Conservation (phyloP, 768 basidiomycete genomes). For the Russula sp. region DNA sequence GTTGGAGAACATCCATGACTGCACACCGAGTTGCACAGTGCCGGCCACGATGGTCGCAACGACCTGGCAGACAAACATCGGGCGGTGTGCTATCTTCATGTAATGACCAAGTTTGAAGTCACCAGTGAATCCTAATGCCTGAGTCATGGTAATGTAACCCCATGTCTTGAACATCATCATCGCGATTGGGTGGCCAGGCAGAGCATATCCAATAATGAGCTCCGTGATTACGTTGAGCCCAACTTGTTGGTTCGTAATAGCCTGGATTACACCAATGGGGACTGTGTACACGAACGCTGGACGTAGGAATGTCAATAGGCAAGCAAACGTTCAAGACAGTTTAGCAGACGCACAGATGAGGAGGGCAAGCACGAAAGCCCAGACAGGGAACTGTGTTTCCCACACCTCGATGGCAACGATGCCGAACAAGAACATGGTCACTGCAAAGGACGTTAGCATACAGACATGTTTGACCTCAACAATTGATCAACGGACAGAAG, state of each 20-base stretch:
- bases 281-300: constrained; percentile 39
- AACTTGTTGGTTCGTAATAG: constrained; percentile 38
- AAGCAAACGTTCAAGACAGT: neutral
- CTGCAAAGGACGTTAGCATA: constrained; percentile 24
- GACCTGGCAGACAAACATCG: constrained; percentile 70
- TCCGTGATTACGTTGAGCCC: constrained; percentile 73
- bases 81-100: constrained; percentile 67
- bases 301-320: neutral
- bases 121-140: constrained; percentile 62
- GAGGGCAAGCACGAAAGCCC: constrained; percentile 64
- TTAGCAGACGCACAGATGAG: constrained; percentile 42
- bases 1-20: constrained; percentile 70
- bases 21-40: constrained; percentile 71
- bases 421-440: constrained; percentile 62
- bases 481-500: constrained; percentile 35
- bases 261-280: constrained; percentile 47
- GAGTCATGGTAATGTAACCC: constrained; percentile 68
- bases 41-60: constrained; percentile 62
- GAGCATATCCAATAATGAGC: constrained; percentile 70
- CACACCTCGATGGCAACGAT: constrained; percentile 63
- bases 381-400: constrained; percentile 69
- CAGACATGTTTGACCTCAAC: neutral
- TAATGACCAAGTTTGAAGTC: constrained; percentile 34
- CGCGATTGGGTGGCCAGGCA: constrained; percentile 76
- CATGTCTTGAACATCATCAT: constrained; percentile 87